Percentiles rank a stretch among this genome's conserved stretches.
phyloP scores from a whole-genome alignment of 192 early-diverging fungal species.

The Coemansia sp. region DNA sequence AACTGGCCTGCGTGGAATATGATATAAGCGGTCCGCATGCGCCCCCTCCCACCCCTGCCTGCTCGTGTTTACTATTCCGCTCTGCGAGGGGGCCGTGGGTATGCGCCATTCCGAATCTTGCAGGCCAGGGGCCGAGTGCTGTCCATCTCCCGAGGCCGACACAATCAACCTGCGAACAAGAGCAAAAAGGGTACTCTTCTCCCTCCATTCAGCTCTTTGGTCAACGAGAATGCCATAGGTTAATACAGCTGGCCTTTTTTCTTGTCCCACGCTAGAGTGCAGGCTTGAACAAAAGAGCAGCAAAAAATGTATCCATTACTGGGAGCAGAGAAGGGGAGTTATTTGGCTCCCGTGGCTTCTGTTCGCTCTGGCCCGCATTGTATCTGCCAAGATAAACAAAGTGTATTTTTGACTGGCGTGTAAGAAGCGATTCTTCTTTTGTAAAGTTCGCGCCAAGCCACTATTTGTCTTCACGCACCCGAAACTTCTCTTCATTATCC shows the following conservation, averaged over 20 bases:
- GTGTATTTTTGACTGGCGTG: neutral
- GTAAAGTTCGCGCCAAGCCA: conserved; percentile 1
- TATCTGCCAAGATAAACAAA: neutral
- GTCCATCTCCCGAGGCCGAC: neutral
- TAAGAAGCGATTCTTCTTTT: neutral
- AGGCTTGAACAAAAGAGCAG: neutral
- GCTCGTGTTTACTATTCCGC: neutral
- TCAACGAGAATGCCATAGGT: neutral
- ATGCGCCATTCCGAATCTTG: neutral
- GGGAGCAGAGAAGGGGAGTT: neutral
- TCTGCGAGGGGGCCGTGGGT: neutral
- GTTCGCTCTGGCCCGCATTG: neutral
- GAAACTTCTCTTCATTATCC: neutral
- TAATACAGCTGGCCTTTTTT: neutral
- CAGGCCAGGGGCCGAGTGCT: neutral
- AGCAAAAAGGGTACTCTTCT: neutral
- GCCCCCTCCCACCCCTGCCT: neutral
- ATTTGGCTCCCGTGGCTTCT: neutral
- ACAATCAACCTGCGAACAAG: neutral
- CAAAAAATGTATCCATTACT: conserved; percentile 1
- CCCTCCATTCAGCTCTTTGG: neutral
- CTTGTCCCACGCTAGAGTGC: conserved; percentile 8
- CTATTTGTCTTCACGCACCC: neutral
- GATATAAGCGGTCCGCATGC: conserved; percentile 6
- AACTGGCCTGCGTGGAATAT: neutral